Percentiles rank a stretch among this genome's conserved stretches.
Conservation (phyloP, 305 asterid genomes). For the Rubia balearica region DNA sequence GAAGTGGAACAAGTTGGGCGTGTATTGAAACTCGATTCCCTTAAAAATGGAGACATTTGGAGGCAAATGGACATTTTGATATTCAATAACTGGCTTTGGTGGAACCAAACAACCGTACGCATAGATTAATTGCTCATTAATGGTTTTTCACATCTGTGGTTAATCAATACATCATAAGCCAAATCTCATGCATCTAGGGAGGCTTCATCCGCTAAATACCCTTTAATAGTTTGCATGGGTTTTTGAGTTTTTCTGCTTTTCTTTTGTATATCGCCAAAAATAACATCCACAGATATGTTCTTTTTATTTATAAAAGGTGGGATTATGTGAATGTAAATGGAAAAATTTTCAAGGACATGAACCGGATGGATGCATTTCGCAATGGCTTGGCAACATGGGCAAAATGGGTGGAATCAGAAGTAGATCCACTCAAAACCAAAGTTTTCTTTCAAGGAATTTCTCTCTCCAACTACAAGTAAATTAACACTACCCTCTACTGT, state of each 20-base stretch:
- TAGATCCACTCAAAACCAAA: conserved; percentile 33
- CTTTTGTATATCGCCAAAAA: too few relatives aligned
- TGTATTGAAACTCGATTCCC: conserved; percentile 24
- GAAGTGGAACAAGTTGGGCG: conserved; percentile 14
- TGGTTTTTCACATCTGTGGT: too few relatives aligned
- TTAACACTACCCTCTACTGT: not conserved
- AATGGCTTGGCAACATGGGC: conserved; percentile 53
- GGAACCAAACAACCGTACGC: conserved; percentile 26
- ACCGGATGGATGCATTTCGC: conserved; percentile 46
- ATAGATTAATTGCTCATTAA: too few relatives aligned
- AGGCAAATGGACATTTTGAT: conserved; percentile 24
- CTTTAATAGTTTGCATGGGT: not conserved
- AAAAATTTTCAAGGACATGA: conserved; percentile 44
- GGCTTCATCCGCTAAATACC: too few relatives aligned
- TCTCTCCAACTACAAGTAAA: conserved; percentile 51
- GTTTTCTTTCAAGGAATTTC: conserved; percentile 57
- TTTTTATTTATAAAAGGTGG: conserved; percentile 34
- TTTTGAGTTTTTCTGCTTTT: not conserved
- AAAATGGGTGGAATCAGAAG: conserved; percentile 42
- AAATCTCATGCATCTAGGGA: too few relatives aligned
- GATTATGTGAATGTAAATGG: conserved; percentile 39
- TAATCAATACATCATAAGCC: too few relatives aligned
- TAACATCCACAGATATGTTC: not conserved
- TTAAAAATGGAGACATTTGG: conserved; percentile 20
- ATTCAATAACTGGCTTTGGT: conserved; percentile 36